Evolutionary conservation across 768 basidiomycete species (phyloP), one percentile per base, ranked within the genome.

Genomic region (Pholiota microspora): DNA sequence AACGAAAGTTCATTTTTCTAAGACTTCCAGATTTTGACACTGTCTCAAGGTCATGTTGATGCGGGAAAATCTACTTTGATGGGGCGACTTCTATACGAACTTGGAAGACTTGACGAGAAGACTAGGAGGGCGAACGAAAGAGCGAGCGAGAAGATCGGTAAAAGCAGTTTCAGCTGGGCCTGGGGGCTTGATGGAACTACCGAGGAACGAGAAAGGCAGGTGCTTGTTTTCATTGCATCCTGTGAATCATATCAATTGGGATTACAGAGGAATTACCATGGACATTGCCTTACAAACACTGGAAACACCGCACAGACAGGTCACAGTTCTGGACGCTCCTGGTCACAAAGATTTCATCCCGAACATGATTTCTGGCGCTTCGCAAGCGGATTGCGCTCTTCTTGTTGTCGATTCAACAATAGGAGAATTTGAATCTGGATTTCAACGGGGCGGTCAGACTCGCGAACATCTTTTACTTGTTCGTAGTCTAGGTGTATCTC

Each of bases 361-460:
- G 1, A 98, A 98, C 67, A 98, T 98, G 96, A 99, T 99, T 49
- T 98, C 95, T 0, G 97, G 97, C 1, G 96, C 97, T 6, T 86
- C 95, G 2, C 97, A 98, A 70, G 97, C 96, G 0, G 97, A 98
- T 61, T 92, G 92, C 45, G 94, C 97, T 0, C 71, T 98, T 7
- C 83, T 98, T 18, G 95, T 98, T 3, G 86, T 99, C 24, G 97
- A 97, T 67, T 86, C 94, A 1, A 78, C 87, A 4, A 84, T 78
- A 1, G 96, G 96, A 16, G 94, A 95, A 65, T 99, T 99, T 60
- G 97, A 99, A 70, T 87, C 92, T 21, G 96, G 96, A 2, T 99
- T 98, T 64, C 89, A 92, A 31, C 80, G 88, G 15, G 94, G 94
- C 38, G 96, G 96, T 1, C 96, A 99, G 73, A 99, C 94, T 28